phyloP scores from a whole-genome alignment of 164 flowering plant species.

The Magnolia changhungtana region DNA sequence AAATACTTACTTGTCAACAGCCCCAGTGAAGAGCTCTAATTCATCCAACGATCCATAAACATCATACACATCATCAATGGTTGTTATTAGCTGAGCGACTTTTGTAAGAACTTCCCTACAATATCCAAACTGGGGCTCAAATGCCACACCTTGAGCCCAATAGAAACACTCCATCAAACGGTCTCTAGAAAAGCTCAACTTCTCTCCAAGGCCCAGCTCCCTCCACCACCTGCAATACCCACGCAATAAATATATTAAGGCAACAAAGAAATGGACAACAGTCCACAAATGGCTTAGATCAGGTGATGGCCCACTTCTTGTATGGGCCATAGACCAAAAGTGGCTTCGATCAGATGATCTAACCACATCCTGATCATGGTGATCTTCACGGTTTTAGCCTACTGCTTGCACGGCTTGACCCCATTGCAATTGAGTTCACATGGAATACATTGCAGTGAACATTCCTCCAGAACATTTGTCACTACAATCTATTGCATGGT shows the following conservation, averaged over 20 bases:
- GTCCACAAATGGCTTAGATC: background rate
- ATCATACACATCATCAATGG: slow-evolving; percentile 45
- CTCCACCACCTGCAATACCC: slow-evolving; percentile 14
- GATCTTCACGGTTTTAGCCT: no score
- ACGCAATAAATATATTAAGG: background rate
- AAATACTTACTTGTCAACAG: slow-evolving; percentile 31
- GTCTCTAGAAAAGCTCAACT: slow-evolving; percentile 37
- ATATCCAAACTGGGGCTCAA: slow-evolving; percentile 26
- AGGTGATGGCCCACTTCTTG: no score
- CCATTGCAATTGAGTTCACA: no score
- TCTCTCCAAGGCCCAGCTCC: slow-evolving; percentile 21
- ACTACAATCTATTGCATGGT: no score
- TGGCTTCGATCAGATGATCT: no score
- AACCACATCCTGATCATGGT: no score
- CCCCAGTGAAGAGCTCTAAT: slow-evolving; percentile 35
- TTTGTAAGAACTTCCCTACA: slow-evolving; percentile 29
- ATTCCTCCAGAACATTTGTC: no score
- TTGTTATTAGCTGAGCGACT: slow-evolving; percentile 20
- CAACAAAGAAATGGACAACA: background rate
- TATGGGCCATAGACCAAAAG: no score
- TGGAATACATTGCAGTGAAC: no score
- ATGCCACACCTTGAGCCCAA: slow-evolving; percentile 27
- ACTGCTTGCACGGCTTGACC: no score
- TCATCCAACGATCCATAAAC: slow-evolving; percentile 41
- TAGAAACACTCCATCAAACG: slow-evolving; percentile 39